Evolutionary conservation across 495 filamentous ascomycete genomes (phyloP).

Genomic region (Penicillium simplicissimum): DNA sequence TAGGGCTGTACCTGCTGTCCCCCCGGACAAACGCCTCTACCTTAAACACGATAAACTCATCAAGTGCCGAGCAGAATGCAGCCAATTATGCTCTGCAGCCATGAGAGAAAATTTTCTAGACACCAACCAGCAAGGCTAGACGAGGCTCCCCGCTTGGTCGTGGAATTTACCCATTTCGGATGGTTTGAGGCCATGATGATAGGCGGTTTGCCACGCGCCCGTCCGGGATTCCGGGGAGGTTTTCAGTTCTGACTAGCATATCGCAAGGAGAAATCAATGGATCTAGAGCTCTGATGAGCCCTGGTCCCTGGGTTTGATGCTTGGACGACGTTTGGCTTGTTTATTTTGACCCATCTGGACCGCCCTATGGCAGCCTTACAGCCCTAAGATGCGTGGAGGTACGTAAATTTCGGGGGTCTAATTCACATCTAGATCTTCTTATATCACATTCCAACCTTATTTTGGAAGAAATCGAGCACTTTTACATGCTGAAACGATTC

Average conservation of each 20-base stretch:
- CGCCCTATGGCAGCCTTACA: background rate
- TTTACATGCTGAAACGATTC: too few relatives aligned
- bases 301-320: background rate
- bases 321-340: background rate
- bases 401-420: background rate
- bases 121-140: background rate
- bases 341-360: background rate
- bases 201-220: background rate
- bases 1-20: background rate
- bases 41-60: constrained; percentile 1
- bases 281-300: background rate
- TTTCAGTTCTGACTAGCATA: background rate
- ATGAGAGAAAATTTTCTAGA: too few relatives aligned
- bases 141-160: background rate
- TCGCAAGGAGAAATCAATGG: background rate
- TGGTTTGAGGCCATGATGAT: background rate
- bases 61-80: background rate
- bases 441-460: too few relatives aligned
- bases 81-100: background rate
- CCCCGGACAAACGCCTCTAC: background rate
- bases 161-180: background rate
- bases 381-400: background rate
- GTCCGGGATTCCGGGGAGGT: background rate
- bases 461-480: too few relatives aligned
- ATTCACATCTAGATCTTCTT: too few relatives aligned